Base-by-base conservation (phyloP, 2,329 filamentous ascomycete genomes). In the Aureobasidium sp. region DNA sequence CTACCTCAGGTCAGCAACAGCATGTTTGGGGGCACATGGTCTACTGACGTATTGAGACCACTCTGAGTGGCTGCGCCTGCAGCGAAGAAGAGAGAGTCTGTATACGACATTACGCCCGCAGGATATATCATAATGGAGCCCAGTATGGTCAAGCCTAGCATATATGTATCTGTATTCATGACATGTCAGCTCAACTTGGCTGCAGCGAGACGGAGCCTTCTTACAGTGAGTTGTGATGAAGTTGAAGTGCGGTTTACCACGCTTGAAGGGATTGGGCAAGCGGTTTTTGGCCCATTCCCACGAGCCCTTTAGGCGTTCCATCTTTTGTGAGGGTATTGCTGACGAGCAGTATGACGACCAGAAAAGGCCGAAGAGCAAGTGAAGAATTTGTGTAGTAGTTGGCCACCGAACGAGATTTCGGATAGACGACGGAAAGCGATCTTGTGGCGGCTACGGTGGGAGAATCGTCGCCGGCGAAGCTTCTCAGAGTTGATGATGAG, bases 41-140 rank as follows among this genome's bases (percentile, higher is more conserved):
- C 17, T 17, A 67, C 76, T 37, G 68, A 79, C 76, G 93, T 90
- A 73, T 99, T 99, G 65, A 99, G 78, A 0, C 94, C 94, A 66
- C 91, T 95, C 75, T 99, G 94, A 0, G 93, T 97, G 65, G 91
- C 88, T 62, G 89, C 81, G 56, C 94, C 93, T 60, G 85, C 86
- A n/a, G 88, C 84, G 68, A 97, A 90, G 79, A 96, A 90, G 17
- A 99, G 82, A 2, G 91, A 87, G 78, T 99, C 92, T 68, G 94
- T 89, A 70, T 96, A 99, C 1, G 74, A 65, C 63, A 97, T 73
- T 17, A 84, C 76, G 29, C 84, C 83, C 4, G 77, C 78, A 20
- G 82, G 83, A 68, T 85, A 97, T 20, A 99, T 74, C 56, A 96
- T 79, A 66, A 97, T 78, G 0, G 92, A 96, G 17, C 85, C 86